These are phyloP conservation scores for Candida cerambycidarum DNA, from an alignment of 805 yeast genomes.

Conservation along the genomic window DNA sequence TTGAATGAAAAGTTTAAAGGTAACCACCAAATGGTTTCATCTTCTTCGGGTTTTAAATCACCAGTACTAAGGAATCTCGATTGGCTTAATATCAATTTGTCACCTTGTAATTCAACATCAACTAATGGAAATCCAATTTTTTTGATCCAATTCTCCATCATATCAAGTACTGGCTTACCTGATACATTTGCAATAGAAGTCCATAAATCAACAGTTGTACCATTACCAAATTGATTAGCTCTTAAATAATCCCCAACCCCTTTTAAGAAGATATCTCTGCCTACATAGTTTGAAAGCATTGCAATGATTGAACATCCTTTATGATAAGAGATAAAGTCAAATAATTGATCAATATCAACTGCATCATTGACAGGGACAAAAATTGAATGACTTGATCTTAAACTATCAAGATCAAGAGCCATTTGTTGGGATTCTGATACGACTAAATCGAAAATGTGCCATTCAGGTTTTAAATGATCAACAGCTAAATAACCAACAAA, in stretches of 20 bases:
- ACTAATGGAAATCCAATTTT: slow-evolving; percentile 74
- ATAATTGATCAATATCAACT: slow-evolving; percentile 76
- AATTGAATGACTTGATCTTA: slow-evolving; percentile 72
- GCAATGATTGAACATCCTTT: slow-evolving; percentile 79
- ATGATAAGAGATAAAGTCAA: slow-evolving; percentile 77
- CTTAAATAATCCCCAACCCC: slow-evolving; percentile 74
- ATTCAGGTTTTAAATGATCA: slow-evolving; percentile 70
- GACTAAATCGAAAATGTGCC: slow-evolving; percentile 69
- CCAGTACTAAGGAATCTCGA: slow-evolving; percentile 64
- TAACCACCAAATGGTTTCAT: slow-evolving; percentile 58
- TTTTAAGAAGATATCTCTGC: slow-evolving; percentile 63
- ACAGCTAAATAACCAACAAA: slow-evolving; percentile 77
- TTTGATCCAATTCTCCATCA: slow-evolving; percentile 73
- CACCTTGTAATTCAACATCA: slow-evolving; percentile 43
- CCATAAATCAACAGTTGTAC: slow-evolving; percentile 76
- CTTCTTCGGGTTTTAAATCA: slow-evolving; percentile 56
- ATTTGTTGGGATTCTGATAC: slow-evolving; percentile 51
- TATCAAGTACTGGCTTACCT: slow-evolving; percentile 55
- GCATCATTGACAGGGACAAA: slow-evolving; percentile 81
- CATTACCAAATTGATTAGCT: slow-evolving; percentile 64
- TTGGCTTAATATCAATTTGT: slow-evolving; percentile 47
- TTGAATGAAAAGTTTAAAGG: slow-evolving; percentile 42
- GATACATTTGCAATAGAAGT: slow-evolving; percentile 59
- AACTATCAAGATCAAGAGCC: slow-evolving; percentile 55
- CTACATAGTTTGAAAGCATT: slow-evolving; percentile 73